Evolutionary conservation across 306 rosid species (phyloP).

Genomic region (Luffa aegyptiaca): DNA sequence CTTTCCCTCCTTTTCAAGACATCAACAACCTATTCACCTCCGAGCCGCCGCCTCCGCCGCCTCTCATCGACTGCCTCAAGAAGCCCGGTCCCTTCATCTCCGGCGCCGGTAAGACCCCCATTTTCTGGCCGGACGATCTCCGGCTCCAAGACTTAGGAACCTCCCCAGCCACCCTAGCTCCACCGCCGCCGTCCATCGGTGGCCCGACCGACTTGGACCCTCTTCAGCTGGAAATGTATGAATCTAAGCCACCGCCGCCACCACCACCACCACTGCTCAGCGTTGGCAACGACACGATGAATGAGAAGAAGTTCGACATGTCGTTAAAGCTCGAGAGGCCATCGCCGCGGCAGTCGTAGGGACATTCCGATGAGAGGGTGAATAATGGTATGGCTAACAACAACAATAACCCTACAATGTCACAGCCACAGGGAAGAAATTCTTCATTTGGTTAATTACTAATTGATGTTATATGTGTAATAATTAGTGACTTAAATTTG

Average conservation of each 20-base stretch:
- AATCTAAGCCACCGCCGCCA: background rate
- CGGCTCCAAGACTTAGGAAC: conserved; percentile 81
- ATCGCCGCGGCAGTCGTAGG: background rate
- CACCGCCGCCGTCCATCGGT: background rate
- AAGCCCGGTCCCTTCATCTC: conserved; percentile 46
- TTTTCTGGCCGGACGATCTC: conserved; percentile 84
- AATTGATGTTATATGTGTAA: background rate
- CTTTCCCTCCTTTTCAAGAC: conserved; percentile 79
- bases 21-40: conserved; percentile 54
- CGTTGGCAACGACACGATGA: background rate
- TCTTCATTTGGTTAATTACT: conserved; percentile 4
- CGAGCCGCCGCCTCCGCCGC: conserved; percentile 28
- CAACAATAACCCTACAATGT: background rate
- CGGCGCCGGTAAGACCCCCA: conserved; percentile 65
- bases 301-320: background rate
- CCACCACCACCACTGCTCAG: background rate
- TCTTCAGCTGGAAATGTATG: conserved; percentile 6
- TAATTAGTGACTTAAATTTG: background rate
- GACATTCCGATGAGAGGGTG: background rate
- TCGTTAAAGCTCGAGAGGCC: conserved; percentile 2
- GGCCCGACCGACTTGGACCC: background rate
- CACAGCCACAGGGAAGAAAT: conserved; percentile 7
- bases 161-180: background rate
- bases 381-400: background rate
- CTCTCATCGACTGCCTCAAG: conserved; percentile 22